These are phyloP conservation scores for Brachypodium distachyon DNA, from an alignment of 202 grass and related monocot species.

Conservation along the genomic window DNA sequence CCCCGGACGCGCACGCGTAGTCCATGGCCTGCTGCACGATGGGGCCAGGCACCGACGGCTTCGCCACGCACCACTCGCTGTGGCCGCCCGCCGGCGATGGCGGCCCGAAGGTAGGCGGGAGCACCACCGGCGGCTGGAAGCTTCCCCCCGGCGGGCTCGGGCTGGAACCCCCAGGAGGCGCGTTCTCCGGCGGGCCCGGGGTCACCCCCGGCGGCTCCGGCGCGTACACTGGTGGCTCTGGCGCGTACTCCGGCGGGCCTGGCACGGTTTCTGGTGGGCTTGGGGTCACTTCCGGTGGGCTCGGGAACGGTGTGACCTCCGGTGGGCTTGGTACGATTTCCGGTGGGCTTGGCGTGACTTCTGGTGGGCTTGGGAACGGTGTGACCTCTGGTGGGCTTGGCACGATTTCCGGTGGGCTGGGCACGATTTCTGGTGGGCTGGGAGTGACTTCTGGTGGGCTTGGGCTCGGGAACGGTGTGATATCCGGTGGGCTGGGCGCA, in stretches of 20 bases:
- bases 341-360: background rate
- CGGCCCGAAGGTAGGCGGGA: constrained; percentile 47
- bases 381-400: constrained; percentile 6
- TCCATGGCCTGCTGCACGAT: constrained; percentile 83
- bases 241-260: constrained; percentile 23
- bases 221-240: constrained; percentile 25
- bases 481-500: constrained; percentile 5
- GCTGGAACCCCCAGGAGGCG: background rate
- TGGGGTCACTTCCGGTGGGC: constrained; percentile 12
- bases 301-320: background rate
- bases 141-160: constrained; percentile 25
- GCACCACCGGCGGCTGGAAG: constrained; percentile 66
- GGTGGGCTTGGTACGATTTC: background rate
- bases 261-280: constrained; percentile 28
- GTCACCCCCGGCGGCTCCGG: constrained; percentile 20
- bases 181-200: constrained; percentile 32
- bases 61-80: constrained; percentile 68
- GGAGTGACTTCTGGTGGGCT: constrained; percentile 13
- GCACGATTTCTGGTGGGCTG: constrained; percentile 10
- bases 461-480: background rate
- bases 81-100: constrained; percentile 1
- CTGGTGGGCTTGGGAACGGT: constrained; percentile 9
- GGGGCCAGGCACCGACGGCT: constrained; percentile 55
- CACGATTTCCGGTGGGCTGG: background rate
- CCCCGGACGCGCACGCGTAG: constrained; percentile 74